Evolutionary conservation across 1,284 basidiomycete genomes (phyloP), one percentile per base, ranked within the genome.

Genomic region (Trametes hirsuta): DNA sequence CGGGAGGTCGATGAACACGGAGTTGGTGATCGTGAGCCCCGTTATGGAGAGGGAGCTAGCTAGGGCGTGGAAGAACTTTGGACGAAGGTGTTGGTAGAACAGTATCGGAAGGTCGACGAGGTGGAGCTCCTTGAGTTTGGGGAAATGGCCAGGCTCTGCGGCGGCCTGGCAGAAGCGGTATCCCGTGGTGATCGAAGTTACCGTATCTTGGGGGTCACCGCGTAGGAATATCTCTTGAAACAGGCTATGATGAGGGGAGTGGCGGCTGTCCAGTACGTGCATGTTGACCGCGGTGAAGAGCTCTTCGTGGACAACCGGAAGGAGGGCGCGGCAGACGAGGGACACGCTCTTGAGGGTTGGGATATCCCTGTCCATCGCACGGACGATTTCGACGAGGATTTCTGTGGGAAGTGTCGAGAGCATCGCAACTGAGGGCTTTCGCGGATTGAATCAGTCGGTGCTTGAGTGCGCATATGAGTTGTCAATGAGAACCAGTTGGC

Each of bases 231-330:
- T 39, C 6, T 55, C 47, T 11, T 24, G 4, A 21, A 49, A 37
- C 15, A 10, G n/a, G n/a, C 11, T 11, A 25, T 51, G 36, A 45
- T 52, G 53, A 0, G 52, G 53, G 4, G 18, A n/a, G 34, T 2
- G 37, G 6, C 22, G 14, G n/a, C 45, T 9, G 12, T 22, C 3
- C 2, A 62, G 45, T 2, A 40, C 44, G 15, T 46, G 21, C 4
- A 36, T 21, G 46, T 51, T 35, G 21, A 59, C 45, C 8, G 44
- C 46, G 6, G 40, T 39, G 49, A 62, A 62, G 56, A 62, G 61
- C 30, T 47, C 22, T 24, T 49, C 53, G 30, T 48, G 61, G 2
- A 45, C 53, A 22, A 51, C 6, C 1, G 56, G 53, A 9, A 62
- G 56, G 14, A 62, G 40, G 14, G 8, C 9, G 21, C 30, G 49